These are phyloP conservation scores for Gymnopus androsaceus DNA, from an alignment of 1,284 basidiomycete species.

Conservation along the genomic window DNA sequence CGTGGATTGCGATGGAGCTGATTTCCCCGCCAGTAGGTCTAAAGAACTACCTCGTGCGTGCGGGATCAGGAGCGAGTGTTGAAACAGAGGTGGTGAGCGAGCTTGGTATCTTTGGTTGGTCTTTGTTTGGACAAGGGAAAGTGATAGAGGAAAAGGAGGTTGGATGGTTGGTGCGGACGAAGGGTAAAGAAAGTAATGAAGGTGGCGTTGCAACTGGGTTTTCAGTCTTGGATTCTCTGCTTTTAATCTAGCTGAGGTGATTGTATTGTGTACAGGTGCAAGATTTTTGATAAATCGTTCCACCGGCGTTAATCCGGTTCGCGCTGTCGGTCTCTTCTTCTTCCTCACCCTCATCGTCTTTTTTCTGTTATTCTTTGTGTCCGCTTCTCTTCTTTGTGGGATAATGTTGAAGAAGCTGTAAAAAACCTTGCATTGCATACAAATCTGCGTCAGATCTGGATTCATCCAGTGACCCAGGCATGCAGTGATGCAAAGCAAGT, in stretches of 20 bases:
- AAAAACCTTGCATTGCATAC: too few species aligned
- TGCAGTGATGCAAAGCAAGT: too few species aligned
- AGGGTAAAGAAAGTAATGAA: constrained; percentile 91
- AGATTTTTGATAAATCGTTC: too few species aligned
- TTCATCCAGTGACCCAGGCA: too few species aligned
- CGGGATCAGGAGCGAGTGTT: constrained; percentile 42
- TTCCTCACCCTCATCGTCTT: too few species aligned
- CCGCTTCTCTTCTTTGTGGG: too few species aligned
- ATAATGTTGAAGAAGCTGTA: too few species aligned
- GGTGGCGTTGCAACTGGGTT: constrained; percentile 94
- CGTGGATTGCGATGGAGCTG: constrained; percentile 94
- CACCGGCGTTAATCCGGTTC: too few species aligned
- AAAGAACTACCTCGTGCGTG: constrained; percentile 75
- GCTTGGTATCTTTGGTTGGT: constrained; percentile 90
- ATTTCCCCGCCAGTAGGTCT: constrained; percentile 75
- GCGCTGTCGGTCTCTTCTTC: too few species aligned
- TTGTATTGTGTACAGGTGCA: background rate
- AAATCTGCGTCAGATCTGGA: too few species aligned
- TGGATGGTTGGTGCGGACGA: constrained; percentile 91
- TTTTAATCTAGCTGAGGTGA: constrained; percentile 58
- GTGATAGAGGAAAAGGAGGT: constrained; percentile 57
- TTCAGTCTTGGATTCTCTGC: constrained; percentile 81
- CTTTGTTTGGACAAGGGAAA: constrained; percentile 63
- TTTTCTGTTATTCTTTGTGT: too few species aligned
- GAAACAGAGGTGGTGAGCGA: constrained; percentile 83